Base-by-base conservation (phyloP, 306 rosid genomes). In the Echinosophora koreensis region DNA sequence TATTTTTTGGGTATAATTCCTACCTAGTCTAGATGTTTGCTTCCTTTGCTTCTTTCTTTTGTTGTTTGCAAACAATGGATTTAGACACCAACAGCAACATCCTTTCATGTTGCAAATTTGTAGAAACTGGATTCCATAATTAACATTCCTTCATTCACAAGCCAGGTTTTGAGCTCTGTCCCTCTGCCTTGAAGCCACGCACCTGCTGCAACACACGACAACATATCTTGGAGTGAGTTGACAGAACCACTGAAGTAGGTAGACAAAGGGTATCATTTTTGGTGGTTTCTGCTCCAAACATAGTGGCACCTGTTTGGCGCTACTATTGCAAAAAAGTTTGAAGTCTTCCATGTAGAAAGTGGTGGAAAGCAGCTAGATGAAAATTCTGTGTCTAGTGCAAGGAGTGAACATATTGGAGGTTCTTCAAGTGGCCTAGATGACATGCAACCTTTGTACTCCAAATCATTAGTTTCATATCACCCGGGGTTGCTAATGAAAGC, bases 401-500 rank as follows among this genome's bases (percentile, higher is more conserved):
- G 80, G 81, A 89, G 88, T 85, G 71, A 42, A 70, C 87, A 87
- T 77, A 74, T 84, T 68, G 84, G 73, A 47, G 82, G 82, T 58
- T 63, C 91, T 85, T 86, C 97, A 69, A 71, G 77, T 77, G 89
- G 87, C 69, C 65, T 74, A 54, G 94, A 91, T 80, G 97, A 85
- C 80, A 62, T 86, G 87, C 91, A 92, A 81, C 94, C 90, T 77
- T 73, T 89, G 60, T 95, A 88, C 83, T 89, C 97, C 22, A 97
- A 95, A 66, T 90, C 94, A 62, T 82, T 92, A 78, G 83, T 92
- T 84, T 88, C 92, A 6, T 86, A 89, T 81, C 98, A 89, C 72
- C 89, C 96, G 42, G 86, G 94, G 56, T 85, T 89, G 83, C 78
- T 96, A 75, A 91, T 91, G 93, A 96, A 92, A 86, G 96, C 91